phyloP scores from a whole-genome alignment of 176 grass and related monocot species.

The Puccinellia tenuiflora region DNA sequence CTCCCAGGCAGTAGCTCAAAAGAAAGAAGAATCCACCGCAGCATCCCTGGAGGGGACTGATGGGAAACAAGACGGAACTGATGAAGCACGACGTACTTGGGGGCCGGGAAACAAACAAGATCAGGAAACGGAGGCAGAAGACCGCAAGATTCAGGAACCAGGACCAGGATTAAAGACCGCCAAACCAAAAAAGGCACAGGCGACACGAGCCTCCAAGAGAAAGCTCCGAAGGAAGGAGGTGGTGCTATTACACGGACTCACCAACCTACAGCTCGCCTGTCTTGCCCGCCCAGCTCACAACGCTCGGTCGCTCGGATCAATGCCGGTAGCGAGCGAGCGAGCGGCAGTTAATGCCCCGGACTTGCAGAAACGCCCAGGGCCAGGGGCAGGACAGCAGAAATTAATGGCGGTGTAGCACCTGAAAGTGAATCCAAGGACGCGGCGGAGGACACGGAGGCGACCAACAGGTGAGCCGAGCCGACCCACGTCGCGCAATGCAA shows the following conservation, averaged over 20 bases:
- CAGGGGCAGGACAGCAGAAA: slow-evolving; percentile 15
- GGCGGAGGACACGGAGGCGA: slow-evolving; percentile 30
- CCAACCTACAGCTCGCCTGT: background rate
- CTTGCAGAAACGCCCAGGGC: slow-evolving; percentile 15
- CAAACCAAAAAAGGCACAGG: background rate
- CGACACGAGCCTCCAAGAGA: background rate
- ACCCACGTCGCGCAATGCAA: slow-evolving; percentile 29
- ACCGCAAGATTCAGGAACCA: background rate
- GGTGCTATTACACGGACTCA: background rate
- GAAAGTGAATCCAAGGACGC: slow-evolving; percentile 18
- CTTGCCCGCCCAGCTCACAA: background rate
- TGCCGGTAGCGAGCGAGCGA: background rate
- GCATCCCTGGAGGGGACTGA: background rate
- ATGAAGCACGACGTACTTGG: background rate
- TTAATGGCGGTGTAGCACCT: slow-evolving; percentile 32
- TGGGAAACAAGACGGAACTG: background rate
- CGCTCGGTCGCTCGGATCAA: slow-evolving; percentile 21
- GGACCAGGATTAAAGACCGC: background rate
- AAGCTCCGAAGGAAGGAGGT: background rate
- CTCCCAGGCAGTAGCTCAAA: background rate
- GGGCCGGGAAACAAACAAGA: background rate
- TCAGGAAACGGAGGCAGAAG: background rate
- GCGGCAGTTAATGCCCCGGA: slow-evolving; percentile 30
- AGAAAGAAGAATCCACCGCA: slow-evolving; percentile 1
- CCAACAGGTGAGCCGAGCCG: background rate